Conservation (phyloP, 2,329 filamentous ascomycete species). For the Capronia coronata region DNA sequence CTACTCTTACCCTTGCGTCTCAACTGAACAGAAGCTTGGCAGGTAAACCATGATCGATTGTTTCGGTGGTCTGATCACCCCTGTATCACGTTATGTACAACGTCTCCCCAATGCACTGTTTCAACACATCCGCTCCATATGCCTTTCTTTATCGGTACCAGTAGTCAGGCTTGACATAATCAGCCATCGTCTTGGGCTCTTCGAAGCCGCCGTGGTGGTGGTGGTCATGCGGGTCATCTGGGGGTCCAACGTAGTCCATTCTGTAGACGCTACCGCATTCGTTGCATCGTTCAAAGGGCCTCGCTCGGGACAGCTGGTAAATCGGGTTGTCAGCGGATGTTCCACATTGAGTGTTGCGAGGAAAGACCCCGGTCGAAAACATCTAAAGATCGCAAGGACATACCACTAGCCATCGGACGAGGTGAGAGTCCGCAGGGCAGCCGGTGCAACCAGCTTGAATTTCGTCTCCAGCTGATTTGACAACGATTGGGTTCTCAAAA, state of each 20-base stretch:
- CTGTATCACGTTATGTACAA: conserved; percentile 18
- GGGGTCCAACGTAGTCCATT: conserved; percentile 90
- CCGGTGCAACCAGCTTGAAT: conserved; percentile 97
- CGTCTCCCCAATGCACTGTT: conserved; percentile 2
- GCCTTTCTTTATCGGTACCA: conserved; percentile 53
- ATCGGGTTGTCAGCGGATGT: conserved; percentile 5
- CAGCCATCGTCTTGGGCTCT: conserved; percentile 93
- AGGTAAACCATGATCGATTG: conserved; percentile 6
- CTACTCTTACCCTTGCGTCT: no score
- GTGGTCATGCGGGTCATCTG: conserved; percentile 60
- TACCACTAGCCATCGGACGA: conserved; percentile 85
- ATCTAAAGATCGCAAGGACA: conserved; percentile 31
- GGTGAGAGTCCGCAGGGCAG: conserved; percentile 84
- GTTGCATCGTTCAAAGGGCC: conserved; percentile 87
- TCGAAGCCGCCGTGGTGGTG: conserved; percentile 53
- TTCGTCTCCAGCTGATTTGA: conserved; percentile 89
- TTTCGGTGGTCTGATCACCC: conserved; percentile 1
- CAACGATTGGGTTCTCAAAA: conserved; percentile 78
- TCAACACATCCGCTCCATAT: background rate
- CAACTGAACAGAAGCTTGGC: background rate
- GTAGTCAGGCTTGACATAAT: conserved; percentile 94
- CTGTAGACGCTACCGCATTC: conserved; percentile 97
- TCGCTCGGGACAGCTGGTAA: conserved; percentile 69
- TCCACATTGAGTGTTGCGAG: background rate
- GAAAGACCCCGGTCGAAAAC: background rate